Evolutionary conservation across 345 rosid genomes (phyloP).

Genomic region (Eucalyptus marginata): DNA sequence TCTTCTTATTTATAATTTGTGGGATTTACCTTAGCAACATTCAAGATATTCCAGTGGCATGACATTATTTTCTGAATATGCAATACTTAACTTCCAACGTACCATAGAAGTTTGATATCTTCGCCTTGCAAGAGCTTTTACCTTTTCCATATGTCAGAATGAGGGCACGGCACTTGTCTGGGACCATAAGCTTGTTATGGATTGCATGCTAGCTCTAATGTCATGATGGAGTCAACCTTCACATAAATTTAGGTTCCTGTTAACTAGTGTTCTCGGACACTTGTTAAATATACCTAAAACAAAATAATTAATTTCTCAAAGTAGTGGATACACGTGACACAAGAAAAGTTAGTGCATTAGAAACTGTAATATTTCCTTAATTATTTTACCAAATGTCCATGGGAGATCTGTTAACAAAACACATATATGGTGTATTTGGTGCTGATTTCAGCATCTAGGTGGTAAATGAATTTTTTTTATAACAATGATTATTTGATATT

Average conservation of each 20-base stretch:
- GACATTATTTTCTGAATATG: not conserved
- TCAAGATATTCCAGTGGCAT: not conserved
- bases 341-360: not conserved
- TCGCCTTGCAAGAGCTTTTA: not conserved
- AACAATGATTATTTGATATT: not conserved
- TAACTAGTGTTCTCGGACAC: not conserved
- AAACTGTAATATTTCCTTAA: not conserved
- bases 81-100: not conserved
- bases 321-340: not conserved
- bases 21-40: not conserved
- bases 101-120: not conserved
- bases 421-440: not conserved
- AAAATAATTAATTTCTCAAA: not conserved
- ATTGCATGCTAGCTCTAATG: not conserved
- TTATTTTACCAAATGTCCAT: not conserved
- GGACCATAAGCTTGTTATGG: not conserved
- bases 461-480: not conserved
- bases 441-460: not conserved
- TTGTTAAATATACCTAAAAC: not conserved
- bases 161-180: not conserved
- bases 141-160: not conserved
- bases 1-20: not conserved
- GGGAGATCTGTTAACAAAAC: not conserved
- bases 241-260: not conserved
- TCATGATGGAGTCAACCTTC: not conserved